These are phyloP conservation scores for Monilinia laxa DNA, from an alignment of 2,329 filamentous ascomycete species.

Conservation along the genomic window DNA sequence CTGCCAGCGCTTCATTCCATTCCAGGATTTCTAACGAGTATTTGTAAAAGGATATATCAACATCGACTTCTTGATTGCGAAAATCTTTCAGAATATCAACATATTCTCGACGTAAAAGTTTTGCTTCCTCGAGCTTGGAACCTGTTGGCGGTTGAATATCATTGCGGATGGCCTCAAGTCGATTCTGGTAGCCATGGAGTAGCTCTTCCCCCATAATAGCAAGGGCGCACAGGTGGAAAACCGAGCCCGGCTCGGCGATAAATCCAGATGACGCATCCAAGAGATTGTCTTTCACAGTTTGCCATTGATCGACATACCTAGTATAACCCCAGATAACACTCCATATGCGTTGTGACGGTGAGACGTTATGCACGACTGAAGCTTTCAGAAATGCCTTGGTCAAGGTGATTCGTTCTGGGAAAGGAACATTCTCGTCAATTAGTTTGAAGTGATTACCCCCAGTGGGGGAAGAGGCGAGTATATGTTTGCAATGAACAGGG, in stretches of 20 bases:
- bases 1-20: constrained; percentile 22
- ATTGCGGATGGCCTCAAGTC: not conserved
- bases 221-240: constrained; percentile 29
- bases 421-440: constrained; percentile 30
- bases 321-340: constrained; percentile 20
- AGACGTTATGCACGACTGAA: constrained; percentile 15
- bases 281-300: constrained; percentile 27
- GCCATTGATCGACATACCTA: constrained; percentile 27
- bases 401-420: constrained; percentile 27
- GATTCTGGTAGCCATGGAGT: constrained; percentile 23
- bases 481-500: constrained; percentile 20
- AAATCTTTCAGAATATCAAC: constrained; percentile 30
- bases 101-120: constrained; percentile 23
- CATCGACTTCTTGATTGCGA: constrained; percentile 21
- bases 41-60: constrained; percentile 30
- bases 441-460: constrained; percentile 29
- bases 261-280: constrained; percentile 21
- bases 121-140: not conserved
- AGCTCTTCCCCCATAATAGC: constrained; percentile 30
- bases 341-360: constrained; percentile 16
- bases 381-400: constrained; percentile 29
- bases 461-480: constrained; percentile 20
- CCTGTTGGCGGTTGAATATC: not conserved
- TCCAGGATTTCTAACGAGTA: constrained; percentile 30
- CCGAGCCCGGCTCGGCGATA: constrained; percentile 23